Percentiles rank a stretch among this genome's conserved stretches.
Conservation (phyloP, 1,139 yeast species). For the Geotrichum restrictum region DNA sequence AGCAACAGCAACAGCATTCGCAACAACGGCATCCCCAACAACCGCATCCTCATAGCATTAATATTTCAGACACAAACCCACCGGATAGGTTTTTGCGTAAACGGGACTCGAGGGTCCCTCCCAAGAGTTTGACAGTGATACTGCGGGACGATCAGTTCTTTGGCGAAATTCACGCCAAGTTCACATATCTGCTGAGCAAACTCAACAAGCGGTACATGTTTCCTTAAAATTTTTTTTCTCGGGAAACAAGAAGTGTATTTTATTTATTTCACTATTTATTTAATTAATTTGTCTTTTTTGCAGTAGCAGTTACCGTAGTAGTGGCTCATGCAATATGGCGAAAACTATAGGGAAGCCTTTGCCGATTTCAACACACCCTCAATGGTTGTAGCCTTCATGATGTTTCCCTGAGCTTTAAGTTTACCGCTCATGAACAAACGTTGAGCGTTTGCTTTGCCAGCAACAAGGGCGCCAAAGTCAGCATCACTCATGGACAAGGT, state of each 20-base stretch:
- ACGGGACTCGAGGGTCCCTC: constrained; percentile 45
- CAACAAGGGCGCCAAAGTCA: constrained; percentile 60
- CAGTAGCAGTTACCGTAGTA: too few relatives aligned
- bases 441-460: constrained; percentile 80
- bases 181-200: constrained; percentile 41
- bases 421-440: constrained; percentile 80
- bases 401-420: constrained; percentile 81
- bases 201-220: constrained; percentile 11
- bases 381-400: constrained; percentile 81
- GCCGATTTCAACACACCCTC: constrained; percentile 69
- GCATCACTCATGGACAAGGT: constrained; percentile 60
- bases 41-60: background rate
- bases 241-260: background rate
- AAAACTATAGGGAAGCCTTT: constrained; percentile 50
- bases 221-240: background rate
- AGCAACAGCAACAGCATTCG: background rate
- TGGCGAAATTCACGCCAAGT: constrained; percentile 55
- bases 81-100: constrained; percentile 54
- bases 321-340: too few relatives aligned
- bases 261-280: background rate
- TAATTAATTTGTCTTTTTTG: constrained; percentile 2
- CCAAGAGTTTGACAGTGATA: constrained; percentile 53
- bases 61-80: constrained; percentile 12
- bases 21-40: background rate
- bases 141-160: constrained; percentile 58